These are phyloP conservation scores for Neurospora cerealis DNA, from an alignment of 495 filamentous ascomycete genomes.

Conservation along the genomic window DNA sequence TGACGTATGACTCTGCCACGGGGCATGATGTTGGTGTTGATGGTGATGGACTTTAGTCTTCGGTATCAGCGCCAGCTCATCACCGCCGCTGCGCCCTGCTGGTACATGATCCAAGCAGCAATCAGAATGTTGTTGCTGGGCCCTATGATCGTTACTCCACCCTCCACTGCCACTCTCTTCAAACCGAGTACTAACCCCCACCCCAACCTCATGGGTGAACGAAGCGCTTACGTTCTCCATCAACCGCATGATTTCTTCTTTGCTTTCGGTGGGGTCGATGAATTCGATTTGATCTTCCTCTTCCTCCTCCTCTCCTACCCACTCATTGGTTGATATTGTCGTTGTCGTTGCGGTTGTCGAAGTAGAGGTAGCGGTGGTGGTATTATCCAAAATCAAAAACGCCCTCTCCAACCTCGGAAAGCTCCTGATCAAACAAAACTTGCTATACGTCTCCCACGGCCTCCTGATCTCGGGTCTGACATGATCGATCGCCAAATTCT, in stretches of 20 bases:
- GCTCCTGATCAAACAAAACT: conserved; percentile 34
- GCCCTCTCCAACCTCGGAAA: conserved; percentile 33
- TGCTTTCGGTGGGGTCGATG: conserved; percentile 25
- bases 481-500: conserved; percentile 38
- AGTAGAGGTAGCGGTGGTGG: neutral
- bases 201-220: conserved; percentile 27
- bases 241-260: conserved; percentile 19
- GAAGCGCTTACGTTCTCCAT: conserved; percentile 32
- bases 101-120: neutral
- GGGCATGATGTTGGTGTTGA: neutral
- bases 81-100: neutral
- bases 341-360: neutral
- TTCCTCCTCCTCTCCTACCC: neutral
- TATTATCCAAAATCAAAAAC: conserved; percentile 24
- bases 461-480: conserved; percentile 34
- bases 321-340: neutral
- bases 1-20: neutral
- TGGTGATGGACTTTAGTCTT: conserved; percentile 5
- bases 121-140: neutral
- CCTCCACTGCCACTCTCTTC: neutral
- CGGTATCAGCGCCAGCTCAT: conserved; percentile 11
- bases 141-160: neutral
- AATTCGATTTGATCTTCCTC: conserved; percentile 21
- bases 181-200: neutral
- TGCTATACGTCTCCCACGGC: conserved; percentile 45